Evolutionary conservation across 225 moss, liverwort and hornwort genomes (phyloP).

Genomic region (Polytrichum commune): DNA sequence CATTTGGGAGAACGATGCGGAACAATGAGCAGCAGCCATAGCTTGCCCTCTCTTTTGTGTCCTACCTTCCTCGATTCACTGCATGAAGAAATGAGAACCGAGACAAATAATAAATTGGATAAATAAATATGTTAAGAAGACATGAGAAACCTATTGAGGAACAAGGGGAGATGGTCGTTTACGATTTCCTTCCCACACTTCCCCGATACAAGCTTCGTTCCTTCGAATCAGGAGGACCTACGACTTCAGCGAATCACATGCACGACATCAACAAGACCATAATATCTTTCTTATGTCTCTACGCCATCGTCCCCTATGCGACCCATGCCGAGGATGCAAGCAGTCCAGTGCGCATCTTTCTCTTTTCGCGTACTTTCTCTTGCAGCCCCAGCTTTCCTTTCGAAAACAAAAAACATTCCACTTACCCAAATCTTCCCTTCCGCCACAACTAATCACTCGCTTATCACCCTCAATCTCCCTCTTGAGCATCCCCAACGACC

Average conservation of each 20-base stretch:
- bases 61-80: too few species aligned
- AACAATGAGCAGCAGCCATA: constrained; percentile 6
- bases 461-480: too few species aligned
- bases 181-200: neutral
- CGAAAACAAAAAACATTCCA: too few species aligned
- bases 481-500: too few species aligned
- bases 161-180: too few species aligned
- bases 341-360: neutral
- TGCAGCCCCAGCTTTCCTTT: neutral
- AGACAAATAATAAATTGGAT: too few species aligned
- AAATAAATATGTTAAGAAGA: too few species aligned
- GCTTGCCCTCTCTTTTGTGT: neutral
- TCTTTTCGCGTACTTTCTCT: neutral
- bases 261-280: neutral
- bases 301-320: neutral
- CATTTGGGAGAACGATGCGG: constrained; percentile 13
- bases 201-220: neutral
- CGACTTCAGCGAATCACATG: neutral
- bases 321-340: neutral
- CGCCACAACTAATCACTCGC: too few species aligned
- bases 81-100: too few species aligned
- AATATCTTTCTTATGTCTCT: neutral
- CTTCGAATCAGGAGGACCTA: neutral
- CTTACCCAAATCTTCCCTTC: too few species aligned
- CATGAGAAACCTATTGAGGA: too few species aligned